Conservation (phyloP, 1,284 basidiomycete genomes). For the Marasmius sp. region DNA sequence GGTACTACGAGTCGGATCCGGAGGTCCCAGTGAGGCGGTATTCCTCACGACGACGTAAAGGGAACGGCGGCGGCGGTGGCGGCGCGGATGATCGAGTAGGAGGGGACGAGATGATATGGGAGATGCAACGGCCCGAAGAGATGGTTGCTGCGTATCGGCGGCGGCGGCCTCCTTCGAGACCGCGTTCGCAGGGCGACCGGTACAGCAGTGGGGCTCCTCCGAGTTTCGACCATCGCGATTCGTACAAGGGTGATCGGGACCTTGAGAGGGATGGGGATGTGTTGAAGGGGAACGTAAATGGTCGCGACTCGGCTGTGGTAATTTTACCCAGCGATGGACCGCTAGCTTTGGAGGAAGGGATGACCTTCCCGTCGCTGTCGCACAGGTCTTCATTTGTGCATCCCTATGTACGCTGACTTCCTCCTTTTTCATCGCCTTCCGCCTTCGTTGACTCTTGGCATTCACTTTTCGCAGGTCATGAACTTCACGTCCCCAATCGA, state of each 20-base stretch:
- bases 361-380: background rate
- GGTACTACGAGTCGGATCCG: slow-evolving; percentile 31
- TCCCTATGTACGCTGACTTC: slow-evolving; percentile 34
- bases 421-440: background rate
- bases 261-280: background rate
- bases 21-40: slow-evolving; percentile 22
- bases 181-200: background rate
- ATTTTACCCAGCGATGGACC: slow-evolving; percentile 5
- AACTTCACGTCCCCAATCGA: slow-evolving; percentile 44
- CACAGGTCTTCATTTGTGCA: slow-evolving; percentile 22
- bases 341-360: slow-evolving; percentile 1
- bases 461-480: slow-evolving; percentile 27
- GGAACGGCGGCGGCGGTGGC: background rate
- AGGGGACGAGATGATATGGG: slow-evolving; percentile 3
- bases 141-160: background rate
- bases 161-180: background rate
- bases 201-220: slow-evolving; percentile 1
- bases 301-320: slow-evolving; percentile 1
- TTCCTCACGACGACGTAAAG: background rate
- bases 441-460: background rate
- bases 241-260: background rate
- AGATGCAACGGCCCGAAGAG: slow-evolving; percentile 7
- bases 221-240: background rate
- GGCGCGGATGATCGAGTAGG: background rate
- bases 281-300: background rate